Conservation (phyloP, 768 basidiomycete genomes). For the Rhodotorula diobovata region DNA sequence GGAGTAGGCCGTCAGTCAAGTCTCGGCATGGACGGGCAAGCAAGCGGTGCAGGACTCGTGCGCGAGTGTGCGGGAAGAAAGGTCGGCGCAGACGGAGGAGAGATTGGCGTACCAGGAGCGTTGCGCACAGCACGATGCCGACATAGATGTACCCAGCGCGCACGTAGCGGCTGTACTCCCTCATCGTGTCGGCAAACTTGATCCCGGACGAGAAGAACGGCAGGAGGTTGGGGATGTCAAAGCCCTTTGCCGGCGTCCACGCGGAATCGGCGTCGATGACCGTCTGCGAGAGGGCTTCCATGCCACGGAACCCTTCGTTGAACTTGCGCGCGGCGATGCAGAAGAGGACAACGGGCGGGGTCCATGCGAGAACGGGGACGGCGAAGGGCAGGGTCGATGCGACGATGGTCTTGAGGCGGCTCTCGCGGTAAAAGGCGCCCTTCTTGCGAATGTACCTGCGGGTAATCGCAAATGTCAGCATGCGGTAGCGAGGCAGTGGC, state of each 20-base stretch:
- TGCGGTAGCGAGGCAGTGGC: no score
- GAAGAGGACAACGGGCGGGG: slow-evolving; percentile 12
- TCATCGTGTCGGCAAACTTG: not conserved
- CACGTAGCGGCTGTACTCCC: not conserved
- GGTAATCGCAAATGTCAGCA: no score
- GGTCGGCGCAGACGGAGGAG: no score
- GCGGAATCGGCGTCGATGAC: not conserved
- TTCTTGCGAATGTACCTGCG: slow-evolving; percentile 28
- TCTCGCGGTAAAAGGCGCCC: slow-evolving; percentile 19
- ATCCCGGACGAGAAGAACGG: slow-evolving; percentile 1
- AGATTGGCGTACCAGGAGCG: not conserved
- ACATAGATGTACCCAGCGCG: not conserved
- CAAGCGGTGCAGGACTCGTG: no score
- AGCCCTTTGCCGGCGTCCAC: slow-evolving; percentile 6
- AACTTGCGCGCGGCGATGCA: not conserved
- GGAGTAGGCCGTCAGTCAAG: no score
- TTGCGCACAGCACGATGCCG: not conserved
- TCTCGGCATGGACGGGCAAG: no score
- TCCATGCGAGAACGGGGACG: slow-evolving; percentile 10
- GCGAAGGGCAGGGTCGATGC: slow-evolving; percentile 8
- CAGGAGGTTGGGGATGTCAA: slow-evolving; percentile 5
- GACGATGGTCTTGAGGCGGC: slow-evolving; percentile 6
- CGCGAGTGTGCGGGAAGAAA: no score
- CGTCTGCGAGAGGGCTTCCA: not conserved
- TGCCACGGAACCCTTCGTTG: not conserved